Evolutionary conservation across 2,329 filamentous ascomycete genomes (phyloP), one percentile per base, ranked within the genome.

Genomic region (Gnomoniopsis sp.): DNA sequence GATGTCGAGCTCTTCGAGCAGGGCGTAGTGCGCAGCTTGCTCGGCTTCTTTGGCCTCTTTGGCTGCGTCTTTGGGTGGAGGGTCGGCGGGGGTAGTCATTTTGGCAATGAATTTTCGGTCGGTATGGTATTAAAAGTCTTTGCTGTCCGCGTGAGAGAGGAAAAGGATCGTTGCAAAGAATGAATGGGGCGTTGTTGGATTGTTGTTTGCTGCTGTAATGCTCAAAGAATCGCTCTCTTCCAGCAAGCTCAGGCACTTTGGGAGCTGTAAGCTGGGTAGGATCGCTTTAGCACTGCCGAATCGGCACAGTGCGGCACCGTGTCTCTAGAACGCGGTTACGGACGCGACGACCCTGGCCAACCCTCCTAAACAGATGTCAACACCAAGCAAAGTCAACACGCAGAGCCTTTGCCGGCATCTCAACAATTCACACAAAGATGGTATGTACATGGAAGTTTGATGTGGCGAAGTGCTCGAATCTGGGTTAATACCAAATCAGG

Each of bases 1-100:
- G 69, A 97, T 91, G 79, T 99, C 95, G 69, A 98, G 90, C 72
- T 90, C 80, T 75, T 97, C 91, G 66, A 99, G 87, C 62, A 98
- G 88, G 66, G 86, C 83, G 72, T 91, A 89, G 71, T 98, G 93
- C 49, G 88, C 88, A 63, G 95, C 88, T 71, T 91, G 79, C 43
- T 69, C 34, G 65, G 62, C 62, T 66, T 67, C 61, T 47, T 59
- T 61, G 22, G 63, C 51, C 60, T 61, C 44, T 26, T 15, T 38
- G 12, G 49, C 52, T 55, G 49, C 50, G 49, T 59, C 43, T 54
- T 53, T 59, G 58, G 44, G 49, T 3, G 14, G 36, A 23, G 38
- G 11, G 15, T 26, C 33, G 33, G 19, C 36, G 21, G 21, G 26
- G 46, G 53, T 56, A 22, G 53, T 15, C 53, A 56, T 55, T 4